Percentiles rank a stretch among this genome's conserved stretches.
Evolutionary conservation across 257 asterid genomes (phyloP).

Genomic region (Eustoma russellianum): DNA sequence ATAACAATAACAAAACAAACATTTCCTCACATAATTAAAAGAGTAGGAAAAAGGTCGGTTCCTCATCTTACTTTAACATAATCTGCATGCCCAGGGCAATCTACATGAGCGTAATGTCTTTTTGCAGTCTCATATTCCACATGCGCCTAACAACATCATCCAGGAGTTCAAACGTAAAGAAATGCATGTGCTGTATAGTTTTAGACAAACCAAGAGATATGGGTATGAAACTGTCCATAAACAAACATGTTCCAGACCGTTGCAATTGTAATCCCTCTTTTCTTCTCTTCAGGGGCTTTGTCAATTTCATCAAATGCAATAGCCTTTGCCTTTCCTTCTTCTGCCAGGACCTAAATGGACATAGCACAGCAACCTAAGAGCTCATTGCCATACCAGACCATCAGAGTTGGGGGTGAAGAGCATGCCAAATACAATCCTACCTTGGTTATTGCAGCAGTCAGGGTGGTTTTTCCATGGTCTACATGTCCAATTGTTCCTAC

Average conservation of each 20-base stretch:
- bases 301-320: constrained; percentile 93
- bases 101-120: constrained; percentile 96
- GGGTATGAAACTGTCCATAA: background rate
- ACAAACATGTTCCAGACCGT: constrained; percentile 37
- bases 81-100: constrained; percentile 98
- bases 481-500: constrained; percentile 99
- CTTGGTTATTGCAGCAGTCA: constrained; percentile 95
- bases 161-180: background rate
- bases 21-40: background rate
- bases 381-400: background rate
- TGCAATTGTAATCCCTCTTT: constrained; percentile 94
- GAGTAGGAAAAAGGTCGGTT: background rate
- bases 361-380: background rate
- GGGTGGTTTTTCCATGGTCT: constrained; percentile 96
- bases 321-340: constrained; percentile 87
- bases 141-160: constrained; percentile 64
- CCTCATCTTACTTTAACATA: constrained; percentile 68
- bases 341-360: constrained; percentile 63
- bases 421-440: constrained; percentile 18
- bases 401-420: background rate
- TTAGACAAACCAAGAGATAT: background rate
- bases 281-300: constrained; percentile 97
- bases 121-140: constrained; percentile 89
- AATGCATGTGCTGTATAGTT: background rate
- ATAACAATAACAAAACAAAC: background rate